Evolutionary conservation across 2,329 filamentous ascomycete genomes (phyloP).

Genomic region (Ascochyta clinopodiicola): DNA sequence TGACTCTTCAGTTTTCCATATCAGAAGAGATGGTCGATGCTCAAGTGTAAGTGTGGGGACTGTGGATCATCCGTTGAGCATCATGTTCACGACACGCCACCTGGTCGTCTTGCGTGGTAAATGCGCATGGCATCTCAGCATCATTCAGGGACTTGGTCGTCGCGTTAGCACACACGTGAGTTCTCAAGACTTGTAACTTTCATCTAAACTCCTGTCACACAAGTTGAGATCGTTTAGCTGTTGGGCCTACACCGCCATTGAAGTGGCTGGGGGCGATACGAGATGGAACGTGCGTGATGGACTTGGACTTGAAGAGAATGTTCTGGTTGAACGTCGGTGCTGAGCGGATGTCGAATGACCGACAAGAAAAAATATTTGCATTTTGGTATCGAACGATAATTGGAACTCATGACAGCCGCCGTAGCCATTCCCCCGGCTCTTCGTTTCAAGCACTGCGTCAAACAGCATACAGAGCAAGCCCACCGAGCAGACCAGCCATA

Average conservation of each 20-base stretch:
- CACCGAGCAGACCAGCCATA: conserved; percentile 14
- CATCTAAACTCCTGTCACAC: background rate
- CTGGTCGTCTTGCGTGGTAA: background rate
- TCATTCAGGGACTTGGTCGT: background rate
- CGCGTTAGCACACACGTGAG: background rate
- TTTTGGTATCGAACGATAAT: conserved; percentile 7
- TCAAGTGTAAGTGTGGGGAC: background rate
- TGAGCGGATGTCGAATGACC: background rate
- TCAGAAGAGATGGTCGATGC: background rate
- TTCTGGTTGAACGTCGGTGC: background rate
- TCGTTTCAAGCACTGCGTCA: background rate
- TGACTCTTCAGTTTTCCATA: background rate
- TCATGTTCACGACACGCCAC: background rate
- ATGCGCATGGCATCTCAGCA: background rate
- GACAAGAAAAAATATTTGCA: background rate
- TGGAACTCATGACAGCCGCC: background rate
- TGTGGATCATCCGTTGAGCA: background rate
- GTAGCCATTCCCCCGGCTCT: background rate
- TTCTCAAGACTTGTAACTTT: background rate
- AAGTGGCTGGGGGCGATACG: conserved; percentile 4
- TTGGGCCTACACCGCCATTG: background rate
- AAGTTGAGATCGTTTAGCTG: background rate
- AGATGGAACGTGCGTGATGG: conserved; percentile 2
- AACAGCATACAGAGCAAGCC: conserved; percentile 14
- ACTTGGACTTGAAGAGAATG: background rate